phyloP scores from a whole-genome alignment of 305 asterid species.

The Fraxinus sp. region DNA sequence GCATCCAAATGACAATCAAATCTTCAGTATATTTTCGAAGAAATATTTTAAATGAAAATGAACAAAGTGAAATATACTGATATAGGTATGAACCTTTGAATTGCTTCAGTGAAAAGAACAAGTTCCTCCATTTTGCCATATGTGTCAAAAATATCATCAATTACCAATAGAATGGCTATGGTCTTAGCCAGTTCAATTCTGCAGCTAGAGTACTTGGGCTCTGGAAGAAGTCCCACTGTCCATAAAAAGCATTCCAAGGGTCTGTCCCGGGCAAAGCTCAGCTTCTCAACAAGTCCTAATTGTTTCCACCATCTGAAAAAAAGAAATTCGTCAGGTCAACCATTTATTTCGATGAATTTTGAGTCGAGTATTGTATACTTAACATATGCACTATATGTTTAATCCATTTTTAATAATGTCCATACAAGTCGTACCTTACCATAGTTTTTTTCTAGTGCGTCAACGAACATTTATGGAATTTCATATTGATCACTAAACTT shows the following conservation, averaged over 20 bases:
- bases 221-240: slow-evolving; percentile 50
- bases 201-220: slow-evolving; percentile 45
- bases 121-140: slow-evolving; percentile 55
- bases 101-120: slow-evolving; percentile 47
- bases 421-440: background rate
- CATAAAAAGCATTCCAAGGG: slow-evolving; percentile 52
- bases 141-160: slow-evolving; percentile 54
- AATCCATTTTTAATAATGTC: background rate
- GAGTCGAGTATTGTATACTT: background rate
- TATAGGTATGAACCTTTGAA: slow-evolving; percentile 30
- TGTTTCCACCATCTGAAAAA: slow-evolving; percentile 52
- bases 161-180: slow-evolving; percentile 36
- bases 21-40: no score
- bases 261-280: slow-evolving; percentile 46
- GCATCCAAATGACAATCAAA: background rate
- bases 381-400: background rate
- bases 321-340: background rate
- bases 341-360: background rate
- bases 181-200: slow-evolving; percentile 46
- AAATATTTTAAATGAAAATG: background rate
- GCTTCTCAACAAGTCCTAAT: slow-evolving; percentile 42
- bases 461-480: background rate
- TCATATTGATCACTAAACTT: background rate
- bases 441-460: background rate
- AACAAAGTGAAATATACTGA: background rate